Base-by-base conservation (phyloP, 1,284 basidiomycete genomes). In the Boletellus deceptivus region DNA sequence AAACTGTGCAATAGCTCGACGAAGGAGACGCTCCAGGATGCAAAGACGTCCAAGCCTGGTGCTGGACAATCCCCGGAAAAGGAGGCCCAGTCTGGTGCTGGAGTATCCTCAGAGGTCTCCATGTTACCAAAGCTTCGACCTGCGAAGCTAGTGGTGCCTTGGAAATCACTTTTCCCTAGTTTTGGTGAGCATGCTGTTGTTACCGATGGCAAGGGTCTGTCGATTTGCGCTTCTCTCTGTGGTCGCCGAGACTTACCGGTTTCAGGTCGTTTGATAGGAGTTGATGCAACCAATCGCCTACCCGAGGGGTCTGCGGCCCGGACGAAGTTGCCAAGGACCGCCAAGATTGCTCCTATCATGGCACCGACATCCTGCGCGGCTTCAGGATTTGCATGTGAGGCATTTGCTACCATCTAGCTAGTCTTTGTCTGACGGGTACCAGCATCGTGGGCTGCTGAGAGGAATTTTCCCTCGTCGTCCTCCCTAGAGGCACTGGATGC, bases 341-440 rank as follows among this genome's bases (percentile, higher is more conserved):
- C 35, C 22, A n/a, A 25, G 27, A 6, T 35, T 39, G 25, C 43
- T 44, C 9, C 54, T 34, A 17, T 31, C 14, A 18, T 20, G 5
- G 5, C 11, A 31, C 13, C 29, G 4, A 46, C 27, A 25, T 18
- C 22, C 17, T 24, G n/a, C 35, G 22, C 37, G 29, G 45, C 44
- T 42, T 45, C 24, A 36, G 34, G 34, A 31, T 38, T 40, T 24
- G 4, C 34, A n/a, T 9, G 61, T 65, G 34, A 57, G 62, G 31
- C 3, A 20, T 41, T 43, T 25, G n/a, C 10, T 11, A 6, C 3
- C 5, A 14, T 46, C 27, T 22, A 33, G 29, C 34, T 34, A 8
- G 13, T 14, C 4, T 17, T 43, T 38, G 20, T 43, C 50, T 64
- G 43, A 66, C 43, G 22, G 33, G 5, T 9, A 17, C 2, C 29